A percentile compares a stretch with the other conserved stretches of the same genome.
phyloP scores from a whole-genome alignment of 2,329 filamentous ascomycete species.

The Hypomyces perniciosus region DNA sequence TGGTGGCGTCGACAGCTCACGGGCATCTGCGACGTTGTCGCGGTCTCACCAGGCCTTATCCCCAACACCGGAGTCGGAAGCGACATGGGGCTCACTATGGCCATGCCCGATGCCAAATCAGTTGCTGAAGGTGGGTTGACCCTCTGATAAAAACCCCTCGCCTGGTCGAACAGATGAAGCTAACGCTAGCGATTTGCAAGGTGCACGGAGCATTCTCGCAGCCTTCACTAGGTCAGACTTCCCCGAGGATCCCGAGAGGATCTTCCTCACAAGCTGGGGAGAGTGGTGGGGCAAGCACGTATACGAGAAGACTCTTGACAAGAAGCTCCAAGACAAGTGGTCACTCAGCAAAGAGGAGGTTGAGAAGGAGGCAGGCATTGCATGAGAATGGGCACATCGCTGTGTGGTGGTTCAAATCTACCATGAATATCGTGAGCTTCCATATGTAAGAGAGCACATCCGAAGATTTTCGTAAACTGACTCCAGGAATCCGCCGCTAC shows the following conservation, averaged over 20 bases:
- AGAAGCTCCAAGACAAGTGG: constrained; percentile 47
- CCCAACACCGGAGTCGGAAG: constrained; percentile 39
- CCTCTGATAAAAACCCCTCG: too few relatives aligned
- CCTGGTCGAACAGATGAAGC: background rate
- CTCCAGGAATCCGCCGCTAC: background rate
- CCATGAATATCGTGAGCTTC: background rate
- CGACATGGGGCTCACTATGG: constrained; percentile 22
- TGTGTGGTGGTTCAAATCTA: background rate
- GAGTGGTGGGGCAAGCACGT: constrained; percentile 48
- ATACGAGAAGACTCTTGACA: constrained; percentile 36
- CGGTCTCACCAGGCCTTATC: constrained; percentile 48
- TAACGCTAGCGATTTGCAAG: constrained; percentile 25
- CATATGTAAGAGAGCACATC: background rate
- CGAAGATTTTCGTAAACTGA: background rate
- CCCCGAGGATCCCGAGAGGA: constrained; percentile 44
- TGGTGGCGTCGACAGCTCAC: constrained; percentile 51
- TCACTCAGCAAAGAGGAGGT: constrained; percentile 41
- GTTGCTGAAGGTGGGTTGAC: constrained; percentile 36
- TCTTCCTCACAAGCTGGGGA: constrained; percentile 51
- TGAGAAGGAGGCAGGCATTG: constrained; percentile 35
- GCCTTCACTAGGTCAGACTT: constrained; percentile 42
- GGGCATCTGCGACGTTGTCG: constrained; percentile 40
- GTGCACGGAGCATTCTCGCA: constrained; percentile 36
- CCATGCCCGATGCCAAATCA: constrained; percentile 42
- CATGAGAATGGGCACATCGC: background rate